Conservation (phyloP, 2,329 filamentous ascomycete species). For the Lojkania enalia region DNA sequence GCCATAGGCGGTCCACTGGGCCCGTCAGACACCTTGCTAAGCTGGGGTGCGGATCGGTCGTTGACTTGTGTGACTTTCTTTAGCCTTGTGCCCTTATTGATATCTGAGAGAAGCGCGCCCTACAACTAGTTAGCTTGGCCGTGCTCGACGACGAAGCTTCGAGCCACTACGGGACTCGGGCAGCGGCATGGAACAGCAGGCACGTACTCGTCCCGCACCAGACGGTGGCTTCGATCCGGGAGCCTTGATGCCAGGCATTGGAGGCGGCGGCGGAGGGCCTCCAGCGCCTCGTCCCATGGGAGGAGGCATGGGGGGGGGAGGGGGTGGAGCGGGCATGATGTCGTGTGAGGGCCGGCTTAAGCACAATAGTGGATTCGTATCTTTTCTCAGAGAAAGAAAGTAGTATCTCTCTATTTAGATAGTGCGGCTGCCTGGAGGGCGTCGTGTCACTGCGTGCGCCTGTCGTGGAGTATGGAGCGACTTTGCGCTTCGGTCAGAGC, state of each 20-base stretch:
- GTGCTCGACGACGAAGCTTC: not conserved
- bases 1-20: slow-evolving; percentile 66
- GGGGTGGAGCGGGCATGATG: slow-evolving; percentile 37
- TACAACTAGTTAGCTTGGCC: slow-evolving; percentile 48
- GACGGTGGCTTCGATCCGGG: slow-evolving; percentile 34
- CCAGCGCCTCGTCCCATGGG: slow-evolving; percentile 44
- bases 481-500: slow-evolving; percentile 12
- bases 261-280: slow-evolving; percentile 42
- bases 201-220: slow-evolving; percentile 43
- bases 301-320: slow-evolving; percentile 43
- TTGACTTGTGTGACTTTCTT: slow-evolving; percentile 85
- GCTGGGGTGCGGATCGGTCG: slow-evolving; percentile 80
- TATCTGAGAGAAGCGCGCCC: slow-evolving; percentile 87
- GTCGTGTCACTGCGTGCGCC: slow-evolving; percentile 8
- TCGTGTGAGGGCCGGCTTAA: slow-evolving; percentile 5
- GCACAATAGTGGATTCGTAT: too few species aligned
- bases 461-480: slow-evolving; percentile 12
- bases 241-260: slow-evolving; percentile 41
- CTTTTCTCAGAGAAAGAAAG: too few species aligned
- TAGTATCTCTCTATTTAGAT: too few species aligned
- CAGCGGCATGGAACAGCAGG: not conserved
- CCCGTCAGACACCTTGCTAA: slow-evolving; percentile 61
- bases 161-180: not conserved
- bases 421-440: slow-evolving; percentile 12
- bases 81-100: slow-evolving; percentile 75